Conservation (phyloP, 78 protist genomes). For the Dictyostelium capitatum region DNA sequence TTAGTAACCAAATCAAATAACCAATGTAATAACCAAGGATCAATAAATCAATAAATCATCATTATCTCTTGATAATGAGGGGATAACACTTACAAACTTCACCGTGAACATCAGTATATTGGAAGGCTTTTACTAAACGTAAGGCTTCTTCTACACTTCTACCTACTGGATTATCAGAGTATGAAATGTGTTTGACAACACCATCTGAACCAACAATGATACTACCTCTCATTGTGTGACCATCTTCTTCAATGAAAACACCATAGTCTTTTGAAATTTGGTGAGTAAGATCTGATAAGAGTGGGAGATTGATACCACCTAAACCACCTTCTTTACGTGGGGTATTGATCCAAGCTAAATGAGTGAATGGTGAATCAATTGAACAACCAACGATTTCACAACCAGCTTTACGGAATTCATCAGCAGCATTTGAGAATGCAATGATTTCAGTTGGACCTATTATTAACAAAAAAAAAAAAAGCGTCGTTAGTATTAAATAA, state of each 20-base stretch:
- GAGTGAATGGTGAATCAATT: slow-evolving; percentile 93
- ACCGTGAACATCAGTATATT: slow-evolving; percentile 86
- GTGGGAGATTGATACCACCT: slow-evolving; percentile 94
- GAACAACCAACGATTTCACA: slow-evolving; percentile 90
- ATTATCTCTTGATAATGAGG: too few relatives aligned
- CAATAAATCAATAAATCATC: too few relatives aligned
- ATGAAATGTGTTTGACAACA: slow-evolving; percentile 87
- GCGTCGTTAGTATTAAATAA: not conserved
- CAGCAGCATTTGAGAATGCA: slow-evolving; percentile 92
- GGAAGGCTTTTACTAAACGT: slow-evolving; percentile 90
- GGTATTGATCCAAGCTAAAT: slow-evolving; percentile 96
- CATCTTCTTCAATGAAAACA: slow-evolving; percentile 88
- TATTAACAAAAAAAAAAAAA: not conserved
- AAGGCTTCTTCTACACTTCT: slow-evolving; percentile 92
- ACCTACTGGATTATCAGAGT: slow-evolving; percentile 95
- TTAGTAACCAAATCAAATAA: too few relatives aligned
- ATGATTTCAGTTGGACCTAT: slow-evolving; percentile 97
- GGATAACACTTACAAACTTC: not conserved
- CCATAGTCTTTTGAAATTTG: slow-evolving; percentile 93
- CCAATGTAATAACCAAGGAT: too few relatives aligned
- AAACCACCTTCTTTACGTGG: slow-evolving; percentile 97
- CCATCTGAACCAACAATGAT: slow-evolving; percentile 86
- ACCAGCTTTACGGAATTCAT: slow-evolving; percentile 89
- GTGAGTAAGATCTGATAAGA: slow-evolving; percentile 93
- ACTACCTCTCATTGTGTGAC: slow-evolving; percentile 91